Conservation (phyloP, 1,284 basidiomycete species). For the Ceratobasidium papillatum region DNA sequence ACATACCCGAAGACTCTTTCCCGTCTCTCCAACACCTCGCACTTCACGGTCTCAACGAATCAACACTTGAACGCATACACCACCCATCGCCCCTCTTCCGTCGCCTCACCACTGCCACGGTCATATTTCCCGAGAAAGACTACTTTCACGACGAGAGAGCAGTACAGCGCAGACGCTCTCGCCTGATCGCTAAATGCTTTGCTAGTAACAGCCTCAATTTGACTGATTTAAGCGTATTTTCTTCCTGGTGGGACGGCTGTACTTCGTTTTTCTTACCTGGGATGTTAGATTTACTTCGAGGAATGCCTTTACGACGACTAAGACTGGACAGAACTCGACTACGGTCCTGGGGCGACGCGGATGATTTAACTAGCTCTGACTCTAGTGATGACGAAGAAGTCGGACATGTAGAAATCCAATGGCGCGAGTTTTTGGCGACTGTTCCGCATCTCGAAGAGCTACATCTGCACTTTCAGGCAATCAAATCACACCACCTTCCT, state of each 20-base stretch:
- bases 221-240: not conserved
- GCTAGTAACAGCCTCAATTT: not conserved
- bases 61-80: not conserved
- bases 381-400: not conserved
- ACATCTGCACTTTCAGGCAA: not conserved
- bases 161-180: not conserved
- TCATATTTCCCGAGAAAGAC: not conserved
- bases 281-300: not conserved
- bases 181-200: not conserved
- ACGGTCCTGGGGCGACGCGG: not conserved
- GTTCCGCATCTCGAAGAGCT: conserved; percentile 10
- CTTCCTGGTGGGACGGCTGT: not conserved
- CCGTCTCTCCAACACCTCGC: not conserved
- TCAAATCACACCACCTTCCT: not conserved
- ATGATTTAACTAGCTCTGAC: not conserved
- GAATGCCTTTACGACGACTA: not conserved
- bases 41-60: not conserved
- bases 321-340: not conserved
- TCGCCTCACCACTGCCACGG: not conserved
- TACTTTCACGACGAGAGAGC: no score
- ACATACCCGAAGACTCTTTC: not conserved
- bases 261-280: not conserved
- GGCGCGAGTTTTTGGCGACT: not conserved
- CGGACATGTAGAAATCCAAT: not conserved
- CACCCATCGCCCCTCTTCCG: not conserved